A percentile compares a stretch with the other conserved stretches of the same genome.
Evolutionary conservation across 2,329 filamentous ascomycete species (phyloP).

Genomic region (Colletotrichum liaoningense): DNA sequence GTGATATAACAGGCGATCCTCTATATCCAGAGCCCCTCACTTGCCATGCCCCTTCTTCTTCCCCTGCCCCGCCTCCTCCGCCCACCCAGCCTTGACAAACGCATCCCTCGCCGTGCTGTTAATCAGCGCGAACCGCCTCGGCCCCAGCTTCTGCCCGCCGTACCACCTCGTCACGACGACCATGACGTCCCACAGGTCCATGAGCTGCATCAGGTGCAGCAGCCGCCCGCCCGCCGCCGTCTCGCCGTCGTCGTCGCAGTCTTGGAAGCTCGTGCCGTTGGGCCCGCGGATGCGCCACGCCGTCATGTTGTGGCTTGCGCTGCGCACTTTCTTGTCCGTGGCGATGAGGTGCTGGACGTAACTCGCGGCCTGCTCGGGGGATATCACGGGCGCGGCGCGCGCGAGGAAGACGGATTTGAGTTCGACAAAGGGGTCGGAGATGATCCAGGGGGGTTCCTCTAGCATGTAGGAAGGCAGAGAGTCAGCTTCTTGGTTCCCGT

Average conservation of each 20-base stretch:
- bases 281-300: constrained; percentile 84
- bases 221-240: constrained; percentile 88
- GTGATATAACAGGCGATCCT: too few relatives aligned
- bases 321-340: constrained; percentile 85
- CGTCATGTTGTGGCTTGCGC: constrained; percentile 94
- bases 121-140: constrained; percentile 90
- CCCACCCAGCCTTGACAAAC: constrained; percentile 80
- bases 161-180: constrained; percentile 97
- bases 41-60: constrained; percentile 54
- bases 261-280: constrained; percentile 74
- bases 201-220: constrained; percentile 91
- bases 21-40: too few relatives aligned
- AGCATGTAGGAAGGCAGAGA: not conserved
- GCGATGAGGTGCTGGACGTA: constrained; percentile 82
- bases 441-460: constrained; percentile 69
- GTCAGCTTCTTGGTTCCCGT: constrained; percentile 35
- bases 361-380: constrained; percentile 75
- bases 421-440: constrained; percentile 81
- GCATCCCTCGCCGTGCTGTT: constrained; percentile 88
- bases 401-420: constrained; percentile 91
- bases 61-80: constrained; percentile 59
- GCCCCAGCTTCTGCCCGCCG: constrained; percentile 88
- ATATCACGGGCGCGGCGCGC: constrained; percentile 76
- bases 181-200: constrained; percentile 93
- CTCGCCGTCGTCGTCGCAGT: constrained; percentile 97